Percentiles rank a stretch among this genome's conserved stretches.
Conservation (phyloP, 225 moss, liverwort and hornwort genomes). For the Lunularia cruciata region DNA sequence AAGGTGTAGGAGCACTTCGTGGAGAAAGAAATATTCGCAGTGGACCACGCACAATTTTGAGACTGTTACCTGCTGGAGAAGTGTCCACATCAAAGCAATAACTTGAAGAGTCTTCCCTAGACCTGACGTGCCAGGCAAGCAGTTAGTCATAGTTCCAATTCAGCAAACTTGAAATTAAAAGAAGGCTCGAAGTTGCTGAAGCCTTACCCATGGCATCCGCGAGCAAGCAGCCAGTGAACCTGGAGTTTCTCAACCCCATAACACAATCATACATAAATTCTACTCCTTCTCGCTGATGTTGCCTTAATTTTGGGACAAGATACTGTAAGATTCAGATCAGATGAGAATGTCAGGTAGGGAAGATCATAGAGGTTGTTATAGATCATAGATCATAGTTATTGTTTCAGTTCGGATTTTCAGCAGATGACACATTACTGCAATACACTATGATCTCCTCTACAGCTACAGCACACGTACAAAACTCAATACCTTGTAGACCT, state of each 20-base stretch:
- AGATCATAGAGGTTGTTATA: no score
- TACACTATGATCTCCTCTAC: no score
- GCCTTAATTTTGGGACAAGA: slow-evolving; percentile 65
- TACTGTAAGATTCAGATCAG: slow-evolving; percentile 40
- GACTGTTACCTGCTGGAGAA: slow-evolving; percentile 66
- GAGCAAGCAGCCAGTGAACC: slow-evolving; percentile 73
- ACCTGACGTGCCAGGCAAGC: slow-evolving; percentile 35
- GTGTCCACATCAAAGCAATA: slow-evolving; percentile 86
- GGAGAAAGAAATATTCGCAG: neutral
- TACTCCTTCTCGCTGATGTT: slow-evolving; percentile 80
- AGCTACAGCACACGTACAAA: no score
- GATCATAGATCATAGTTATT: no score
- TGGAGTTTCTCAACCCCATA: slow-evolving; percentile 67
- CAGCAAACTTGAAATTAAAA: neutral
- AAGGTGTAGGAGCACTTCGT: no score
- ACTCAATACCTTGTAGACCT: no score
- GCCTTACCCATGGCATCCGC: slow-evolving; percentile 95
- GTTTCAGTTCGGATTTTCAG: no score
- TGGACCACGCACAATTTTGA: neutral
- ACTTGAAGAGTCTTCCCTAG: slow-evolving; percentile 94
- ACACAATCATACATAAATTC: slow-evolving; percentile 87
- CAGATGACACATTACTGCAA: no score
- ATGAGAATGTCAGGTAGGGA: neutral
- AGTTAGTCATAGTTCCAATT: slow-evolving; percentile 8
- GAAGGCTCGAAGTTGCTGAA: slow-evolving; percentile 17